Evolutionary conservation across 1,139 yeast genomes (phyloP).

Genomic region (Saccharomyces pastorianus): DNA sequence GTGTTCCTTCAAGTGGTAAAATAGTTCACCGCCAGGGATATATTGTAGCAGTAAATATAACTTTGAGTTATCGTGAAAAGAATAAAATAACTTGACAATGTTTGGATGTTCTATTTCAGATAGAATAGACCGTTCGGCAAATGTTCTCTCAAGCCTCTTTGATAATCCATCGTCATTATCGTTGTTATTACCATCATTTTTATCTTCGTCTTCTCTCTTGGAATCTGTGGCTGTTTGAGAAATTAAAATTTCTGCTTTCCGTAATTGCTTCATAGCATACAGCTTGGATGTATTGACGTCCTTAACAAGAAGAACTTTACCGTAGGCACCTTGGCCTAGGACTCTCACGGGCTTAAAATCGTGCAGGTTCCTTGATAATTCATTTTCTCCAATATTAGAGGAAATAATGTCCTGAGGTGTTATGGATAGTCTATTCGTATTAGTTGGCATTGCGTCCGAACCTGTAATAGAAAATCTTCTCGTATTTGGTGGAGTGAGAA

Average conservation of each 20-base stretch:
- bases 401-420: constrained; percentile 1
- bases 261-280: constrained; percentile 84
- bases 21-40: constrained; percentile 89
- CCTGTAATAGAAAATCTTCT: constrained; percentile 23
- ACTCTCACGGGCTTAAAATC: constrained; percentile 77
- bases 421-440: constrained; percentile 1
- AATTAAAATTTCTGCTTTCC: constrained; percentile 64
- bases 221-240: constrained; percentile 24
- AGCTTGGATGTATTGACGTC: constrained; percentile 57
- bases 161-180: constrained; percentile 7
- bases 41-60: constrained; percentile 76
- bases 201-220: constrained; percentile 8
- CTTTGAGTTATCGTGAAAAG: constrained; percentile 78
- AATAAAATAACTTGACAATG: constrained; percentile 80
- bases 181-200: neutral
- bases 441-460: constrained; percentile 5
- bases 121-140: constrained; percentile 63
- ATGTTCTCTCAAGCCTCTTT: constrained; percentile 47
- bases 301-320: constrained; percentile 74
- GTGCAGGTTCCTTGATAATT: constrained; percentile 31
- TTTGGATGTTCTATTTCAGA: constrained; percentile 74
- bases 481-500: constrained; percentile 24
- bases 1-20: constrained; percentile 61
- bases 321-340: constrained; percentile 87
- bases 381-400: constrained; percentile 3